Conservation (phyloP, 352 stramenopile genomes). For the Blastocystis sp. region DNA sequence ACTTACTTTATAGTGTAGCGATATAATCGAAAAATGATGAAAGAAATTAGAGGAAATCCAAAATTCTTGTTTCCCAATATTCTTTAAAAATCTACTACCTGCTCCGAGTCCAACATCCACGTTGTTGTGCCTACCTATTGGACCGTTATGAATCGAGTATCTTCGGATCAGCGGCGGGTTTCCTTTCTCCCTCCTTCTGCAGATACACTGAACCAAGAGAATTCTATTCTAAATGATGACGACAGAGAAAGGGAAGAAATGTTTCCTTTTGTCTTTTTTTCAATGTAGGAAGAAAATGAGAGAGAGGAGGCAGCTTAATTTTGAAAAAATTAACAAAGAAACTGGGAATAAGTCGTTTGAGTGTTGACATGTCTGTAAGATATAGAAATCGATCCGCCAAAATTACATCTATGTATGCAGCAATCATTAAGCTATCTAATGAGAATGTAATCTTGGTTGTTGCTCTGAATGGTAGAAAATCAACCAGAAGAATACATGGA, state of each 20-base stretch:
- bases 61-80: no score
- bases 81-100: no score
- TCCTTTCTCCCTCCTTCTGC: not conserved
- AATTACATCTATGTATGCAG: slow-evolving; percentile 50
- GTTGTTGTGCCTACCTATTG: no score
- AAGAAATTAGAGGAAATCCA: no score
- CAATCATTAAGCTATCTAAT: slow-evolving; percentile 43
- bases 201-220: slow-evolving; percentile 8
- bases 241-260: not conserved
- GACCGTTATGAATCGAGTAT: not conserved
- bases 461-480: slow-evolving; percentile 25
- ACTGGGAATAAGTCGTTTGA: not conserved
- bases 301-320: not conserved
- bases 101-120: no score
- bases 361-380: not conserved
- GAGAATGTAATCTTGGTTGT: slow-evolving; percentile 24
- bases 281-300: not conserved
- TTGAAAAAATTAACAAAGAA: not conserved
- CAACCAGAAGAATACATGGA: slow-evolving; percentile 61
- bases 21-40: no score
- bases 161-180: not conserved
- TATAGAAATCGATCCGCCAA: slow-evolving; percentile 33
- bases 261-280: not conserved
- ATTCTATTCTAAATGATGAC: slow-evolving; percentile 49
- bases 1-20: no score